Evolutionary conservation across 2,329 filamentous ascomycete genomes (phyloP), one percentile per base, ranked within the genome.

Genomic region (Zymoseptoria tritici): DNA sequence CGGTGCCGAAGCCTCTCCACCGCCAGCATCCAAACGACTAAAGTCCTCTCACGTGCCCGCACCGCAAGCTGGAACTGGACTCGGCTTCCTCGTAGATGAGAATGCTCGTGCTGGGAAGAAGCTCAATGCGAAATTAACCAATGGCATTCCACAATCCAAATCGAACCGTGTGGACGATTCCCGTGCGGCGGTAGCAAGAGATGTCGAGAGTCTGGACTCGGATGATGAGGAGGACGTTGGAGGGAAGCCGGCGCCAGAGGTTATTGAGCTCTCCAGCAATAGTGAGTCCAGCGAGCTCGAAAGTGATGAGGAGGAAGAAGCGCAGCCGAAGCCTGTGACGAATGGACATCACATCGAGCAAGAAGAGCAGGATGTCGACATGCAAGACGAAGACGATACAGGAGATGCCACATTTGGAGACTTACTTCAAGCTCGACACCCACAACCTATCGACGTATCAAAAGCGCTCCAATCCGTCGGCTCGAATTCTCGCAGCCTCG

Each of bases 331-430:
- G 56, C 56, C 55, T 19, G 9, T 60, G 46, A 54, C 57, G 36
- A 68, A 70, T 46, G 67, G 67, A 4, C 67, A 69, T 57, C 51
- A n/a, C 20, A 49, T 56, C 22, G 65, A 71, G 21, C 70, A 71
- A 19, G 66, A 65, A 3, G 62, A 68, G 16, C 62, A 68, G 16
- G 68, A 70, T 50, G 67, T 64, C 6, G 65, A 58, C 7, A 62
- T 58, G 31, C 72, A 70, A n/a, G 71, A 69, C 31, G 62, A 64
- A 59, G 63, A 63, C 2, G 63, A 61, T 52, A 64, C 67, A 13
- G 70, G 67, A 19, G 74, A 74, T 64, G 89, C 90, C 2, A 90
- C 91, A 0, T 96, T 97, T 73, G 93, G 91, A 68, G 93, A 97
- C 72, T 84, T 95, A 52, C 80, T 96, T 50, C 87, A 86, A 64